phyloP scores from a whole-genome alignment of 2,329 filamentous ascomycete genomes.

The Zymoseptoria ardabiliae region DNA sequence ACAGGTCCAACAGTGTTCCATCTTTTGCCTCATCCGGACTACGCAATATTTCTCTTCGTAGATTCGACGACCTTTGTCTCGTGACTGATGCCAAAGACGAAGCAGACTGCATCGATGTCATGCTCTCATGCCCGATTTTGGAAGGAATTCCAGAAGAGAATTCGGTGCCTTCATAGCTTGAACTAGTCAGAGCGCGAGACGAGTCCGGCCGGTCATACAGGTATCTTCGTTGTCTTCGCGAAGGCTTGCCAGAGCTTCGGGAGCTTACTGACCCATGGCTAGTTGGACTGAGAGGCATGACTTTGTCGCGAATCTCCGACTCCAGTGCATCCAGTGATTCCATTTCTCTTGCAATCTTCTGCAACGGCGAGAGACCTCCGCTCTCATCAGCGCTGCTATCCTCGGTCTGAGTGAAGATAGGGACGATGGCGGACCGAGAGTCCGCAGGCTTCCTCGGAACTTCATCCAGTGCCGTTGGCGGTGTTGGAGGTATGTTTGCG shows the following conservation, averaged over 20 bases:
- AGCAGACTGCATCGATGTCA: conserved; percentile 37
- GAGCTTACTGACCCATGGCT: conserved; percentile 59
- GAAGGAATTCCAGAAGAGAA: conserved; percentile 32
- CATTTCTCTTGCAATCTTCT: conserved; percentile 66
- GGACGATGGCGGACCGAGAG: conserved; percentile 10
- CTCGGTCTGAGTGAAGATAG: conserved; percentile 48
- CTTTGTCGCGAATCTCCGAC: conserved; percentile 49
- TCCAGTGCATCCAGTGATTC: conserved; percentile 52
- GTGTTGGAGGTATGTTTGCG: conserved; percentile 68
- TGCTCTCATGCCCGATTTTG: conserved; percentile 30
- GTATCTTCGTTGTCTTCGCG: conserved; percentile 35
- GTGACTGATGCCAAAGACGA: conserved; percentile 43
- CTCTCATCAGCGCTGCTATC: conserved; percentile 62
- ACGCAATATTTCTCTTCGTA: conserved; percentile 72
- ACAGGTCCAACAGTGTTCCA: conserved; percentile 60
- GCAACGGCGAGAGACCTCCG: conserved; percentile 58
- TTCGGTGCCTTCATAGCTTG: conserved; percentile 30
- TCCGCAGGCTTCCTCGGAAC: conserved; percentile 41
- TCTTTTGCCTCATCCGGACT: conserved; percentile 65
- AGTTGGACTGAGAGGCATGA: conserved; percentile 59
- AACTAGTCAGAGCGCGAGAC: conserved; percentile 28
- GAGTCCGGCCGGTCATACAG: conserved; percentile 41
- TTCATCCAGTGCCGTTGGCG: conserved; percentile 73
- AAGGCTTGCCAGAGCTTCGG: conserved; percentile 42
- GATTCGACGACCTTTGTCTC: conserved; percentile 53